Base-by-base conservation (phyloP, 768 basidiomycete species). In the Saitozyma podzolica region DNA sequence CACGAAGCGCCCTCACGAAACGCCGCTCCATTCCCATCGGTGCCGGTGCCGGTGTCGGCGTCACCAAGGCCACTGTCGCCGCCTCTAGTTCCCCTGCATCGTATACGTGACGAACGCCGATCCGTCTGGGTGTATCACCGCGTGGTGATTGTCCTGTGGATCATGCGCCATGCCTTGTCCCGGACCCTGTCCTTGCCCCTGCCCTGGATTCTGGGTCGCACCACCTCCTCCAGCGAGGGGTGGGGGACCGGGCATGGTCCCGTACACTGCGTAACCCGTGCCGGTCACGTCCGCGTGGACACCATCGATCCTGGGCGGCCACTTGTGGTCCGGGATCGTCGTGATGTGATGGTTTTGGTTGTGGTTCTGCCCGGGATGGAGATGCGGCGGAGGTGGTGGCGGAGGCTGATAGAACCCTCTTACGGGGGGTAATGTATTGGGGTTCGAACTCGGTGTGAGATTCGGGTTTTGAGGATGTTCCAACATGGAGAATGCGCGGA, bases 231-330 rank as follows among this genome's bases (percentile, higher is more conserved):
- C 29, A 5, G 29, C 29, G 29, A 54, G 42, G 8, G 59, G 52
- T 0, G 59, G 52, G 10, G 51, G 59, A 5, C 59, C 53, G 3
- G 52, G 59, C 13, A 54, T 42, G 48, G 53, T 37, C 43, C 52
- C 59, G 48, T 61, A 61, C 9, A 61, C 59, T 8, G 58, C 9
- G 29, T 58, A 58, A 8, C 56, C 56, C 11, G 16, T 29, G 39
- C 54, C 8, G 13, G 40, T n/a, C 54, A 48, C n/a, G 9, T 14
- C 9, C 19, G 29, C 29, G 5, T 29, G 29, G 6, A 48, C 47
- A 9, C 43, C 45, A 5, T 40, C 50, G 40, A 51, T 17, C 40
- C 48, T 29, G 9, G 11, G 9, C 50, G 45, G 20, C 50, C 58
- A 58, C 41, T 50, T 49, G 19, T 40, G 17, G 40, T 58, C 51